Percentiles rank a stretch among this genome's conserved stretches.
phyloP scores from a whole-genome alignment of 129 eudicot genomes.

The Escallonia herrerae region DNA sequence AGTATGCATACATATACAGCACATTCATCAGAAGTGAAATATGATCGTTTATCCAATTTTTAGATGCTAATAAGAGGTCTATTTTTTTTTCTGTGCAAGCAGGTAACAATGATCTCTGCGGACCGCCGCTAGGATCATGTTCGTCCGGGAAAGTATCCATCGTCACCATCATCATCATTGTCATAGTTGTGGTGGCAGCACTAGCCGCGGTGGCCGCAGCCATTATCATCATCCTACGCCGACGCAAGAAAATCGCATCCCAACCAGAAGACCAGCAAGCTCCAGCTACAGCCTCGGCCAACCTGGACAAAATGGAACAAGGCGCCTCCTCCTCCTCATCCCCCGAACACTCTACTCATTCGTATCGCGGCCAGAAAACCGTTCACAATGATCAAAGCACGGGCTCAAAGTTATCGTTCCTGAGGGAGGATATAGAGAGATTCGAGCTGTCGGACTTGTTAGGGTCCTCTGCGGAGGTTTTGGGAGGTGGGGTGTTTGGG shows the following conservation, averaged over 20 bases:
- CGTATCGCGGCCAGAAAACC: constrained; percentile 14
- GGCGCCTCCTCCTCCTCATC: constrained; percentile 20
- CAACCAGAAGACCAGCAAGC: constrained; percentile 12
- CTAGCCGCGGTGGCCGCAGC: constrained; percentile 38
- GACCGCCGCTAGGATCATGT: constrained; percentile 54
- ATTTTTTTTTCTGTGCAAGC: constrained; percentile 8
- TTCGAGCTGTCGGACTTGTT: constrained; percentile 74
- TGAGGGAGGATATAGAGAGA: constrained; percentile 43
- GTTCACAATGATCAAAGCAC: constrained; percentile 5
- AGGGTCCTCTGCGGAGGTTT: constrained; percentile 70
- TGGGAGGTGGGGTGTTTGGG: constrained; percentile 83
- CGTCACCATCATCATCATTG: constrained; percentile 30
- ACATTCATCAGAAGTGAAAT: no score
- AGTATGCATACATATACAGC: no score
- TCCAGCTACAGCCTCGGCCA: constrained; percentile 17
- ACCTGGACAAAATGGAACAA: constrained; percentile 36
- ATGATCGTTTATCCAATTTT: no score
- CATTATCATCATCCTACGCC: constrained; percentile 37
- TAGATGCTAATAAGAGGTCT: no score
- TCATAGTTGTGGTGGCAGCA: constrained; percentile 28
- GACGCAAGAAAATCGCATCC: constrained; percentile 18
- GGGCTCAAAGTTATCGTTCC: constrained; percentile 47
- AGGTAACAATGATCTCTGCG: constrained; percentile 74
- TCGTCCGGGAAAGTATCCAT: constrained; percentile 13
- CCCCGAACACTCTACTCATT: neutral